Percentiles rank a stretch among this genome's conserved stretches.
Evolutionary conservation across 257 asterid genomes (phyloP).

Genomic region (Fraxinus excelsior): DNA sequence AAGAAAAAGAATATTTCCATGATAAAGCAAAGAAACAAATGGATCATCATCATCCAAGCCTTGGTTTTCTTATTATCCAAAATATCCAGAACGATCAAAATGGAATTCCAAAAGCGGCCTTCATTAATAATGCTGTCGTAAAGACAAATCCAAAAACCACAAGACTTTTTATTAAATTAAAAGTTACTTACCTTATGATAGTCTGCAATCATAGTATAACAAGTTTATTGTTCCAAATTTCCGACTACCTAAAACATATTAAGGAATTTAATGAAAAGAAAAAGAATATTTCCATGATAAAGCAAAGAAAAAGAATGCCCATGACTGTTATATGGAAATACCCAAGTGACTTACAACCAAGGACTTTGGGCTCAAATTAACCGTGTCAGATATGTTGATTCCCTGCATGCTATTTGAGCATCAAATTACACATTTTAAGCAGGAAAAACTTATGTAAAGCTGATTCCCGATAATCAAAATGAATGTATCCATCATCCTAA

Average conservation of each 20-base stretch:
- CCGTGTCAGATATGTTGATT: neutral
- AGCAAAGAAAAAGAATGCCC: neutral
- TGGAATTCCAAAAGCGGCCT: neutral
- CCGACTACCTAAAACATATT: neutral
- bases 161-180: neutral
- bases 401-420: neutral
- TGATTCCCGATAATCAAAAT: neutral
- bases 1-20: neutral
- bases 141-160: neutral
- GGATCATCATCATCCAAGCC: neutral
- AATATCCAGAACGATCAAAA: neutral
- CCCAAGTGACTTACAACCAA: neutral
- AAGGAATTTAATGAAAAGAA: neutral
- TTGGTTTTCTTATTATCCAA: neutral
- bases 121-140: neutral
- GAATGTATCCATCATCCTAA: neutral
- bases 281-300: neutral
- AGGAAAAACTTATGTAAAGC: neutral
- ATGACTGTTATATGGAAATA: neutral
- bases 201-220: neutral
- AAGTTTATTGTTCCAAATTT: neutral
- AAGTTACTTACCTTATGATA: neutral
- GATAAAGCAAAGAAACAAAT: no score
- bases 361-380: neutral
- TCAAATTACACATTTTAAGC: neutral